phyloP scores from a whole-genome alignment of 148 eudicot species.

The Gaultheria prostrata region DNA sequence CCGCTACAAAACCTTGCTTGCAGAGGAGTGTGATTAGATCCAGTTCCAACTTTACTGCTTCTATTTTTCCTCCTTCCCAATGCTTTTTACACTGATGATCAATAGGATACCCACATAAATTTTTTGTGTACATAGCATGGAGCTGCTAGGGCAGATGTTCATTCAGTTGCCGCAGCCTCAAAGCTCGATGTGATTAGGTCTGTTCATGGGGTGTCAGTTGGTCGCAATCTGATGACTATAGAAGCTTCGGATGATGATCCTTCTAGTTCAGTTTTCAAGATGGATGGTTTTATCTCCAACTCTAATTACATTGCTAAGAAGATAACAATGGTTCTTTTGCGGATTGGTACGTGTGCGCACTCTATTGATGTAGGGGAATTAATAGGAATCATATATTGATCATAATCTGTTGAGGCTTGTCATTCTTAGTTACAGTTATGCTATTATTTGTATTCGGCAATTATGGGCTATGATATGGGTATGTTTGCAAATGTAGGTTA shows the following conservation, averaged over 20 bases:
- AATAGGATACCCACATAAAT: neutral
- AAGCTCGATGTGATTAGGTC: constrained; percentile 82
- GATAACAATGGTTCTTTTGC: constrained; percentile 86
- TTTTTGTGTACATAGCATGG: constrained; percentile 61
- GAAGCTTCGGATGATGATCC: constrained; percentile 67
- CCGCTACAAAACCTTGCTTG: neutral
- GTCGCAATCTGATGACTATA: constrained; percentile 64
- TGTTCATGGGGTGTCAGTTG: constrained; percentile 81
- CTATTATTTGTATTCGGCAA: neutral
- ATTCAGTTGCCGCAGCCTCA: constrained; percentile 67
- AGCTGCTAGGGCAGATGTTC: constrained; percentile 84
- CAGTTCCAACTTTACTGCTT: neutral
- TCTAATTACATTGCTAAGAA: constrained; percentile 82
- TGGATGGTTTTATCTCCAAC: constrained; percentile 90
- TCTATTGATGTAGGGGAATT: constrained; percentile 3
- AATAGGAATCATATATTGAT: neutral
- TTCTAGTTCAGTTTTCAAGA: constrained; percentile 67
- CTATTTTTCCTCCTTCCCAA: neutral
- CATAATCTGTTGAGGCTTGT: neutral
- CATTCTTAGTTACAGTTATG: neutral
- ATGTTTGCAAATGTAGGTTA: neutral
- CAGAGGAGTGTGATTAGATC: neutral
- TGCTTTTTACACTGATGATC: neutral
- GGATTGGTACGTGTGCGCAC: constrained; percentile 61
- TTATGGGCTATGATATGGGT: neutral